A percentile compares a stretch with the other conserved stretches of the same genome.
Conservation (phyloP, 2,329 filamentous ascomycete species). For the Aspergillus pseudoviridinutans region DNA sequence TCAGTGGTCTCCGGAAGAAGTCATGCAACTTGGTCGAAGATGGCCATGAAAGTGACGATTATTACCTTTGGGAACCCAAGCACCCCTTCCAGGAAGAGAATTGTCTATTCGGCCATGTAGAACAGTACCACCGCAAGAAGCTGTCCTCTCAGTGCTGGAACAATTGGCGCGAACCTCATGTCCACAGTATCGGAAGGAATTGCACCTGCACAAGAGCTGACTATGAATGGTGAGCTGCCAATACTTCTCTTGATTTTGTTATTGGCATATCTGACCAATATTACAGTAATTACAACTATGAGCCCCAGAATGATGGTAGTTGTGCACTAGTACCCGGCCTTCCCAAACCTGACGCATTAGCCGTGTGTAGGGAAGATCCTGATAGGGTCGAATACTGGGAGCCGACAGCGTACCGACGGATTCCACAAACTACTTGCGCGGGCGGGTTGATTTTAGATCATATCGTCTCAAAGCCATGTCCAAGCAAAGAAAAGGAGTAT, state of each 20-base stretch:
- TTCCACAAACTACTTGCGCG: slow-evolving; percentile 82
- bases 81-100: slow-evolving; percentile 75
- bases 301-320: slow-evolving; percentile 70
- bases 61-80: slow-evolving; percentile 79
- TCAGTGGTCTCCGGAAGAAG: slow-evolving; percentile 71
- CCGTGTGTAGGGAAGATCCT: slow-evolving; percentile 59
- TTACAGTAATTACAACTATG: slow-evolving; percentile 83
- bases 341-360: slow-evolving; percentile 56
- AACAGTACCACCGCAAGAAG: slow-evolving; percentile 89
- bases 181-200: slow-evolving; percentile 67
- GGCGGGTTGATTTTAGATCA: slow-evolving; percentile 74
- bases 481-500: slow-evolving; percentile 78
- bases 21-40: slow-evolving; percentile 65
- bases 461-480: slow-evolving; percentile 61
- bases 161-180: slow-evolving; percentile 63
- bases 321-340: slow-evolving; percentile 75
- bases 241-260: not conserved
- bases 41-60: slow-evolving; percentile 60
- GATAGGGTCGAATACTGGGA: slow-evolving; percentile 75
- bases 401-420: slow-evolving; percentile 80
- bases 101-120: slow-evolving; percentile 88
- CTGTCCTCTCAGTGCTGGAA: slow-evolving; percentile 77
- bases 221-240: slow-evolving; percentile 75
- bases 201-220: slow-evolving; percentile 81
- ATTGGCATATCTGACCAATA: not conserved